A percentile compares a stretch with the other conserved stretches of the same genome.
phyloP scores from a whole-genome alignment of 805 yeast species.

The Candida nonsorbophila region DNA sequence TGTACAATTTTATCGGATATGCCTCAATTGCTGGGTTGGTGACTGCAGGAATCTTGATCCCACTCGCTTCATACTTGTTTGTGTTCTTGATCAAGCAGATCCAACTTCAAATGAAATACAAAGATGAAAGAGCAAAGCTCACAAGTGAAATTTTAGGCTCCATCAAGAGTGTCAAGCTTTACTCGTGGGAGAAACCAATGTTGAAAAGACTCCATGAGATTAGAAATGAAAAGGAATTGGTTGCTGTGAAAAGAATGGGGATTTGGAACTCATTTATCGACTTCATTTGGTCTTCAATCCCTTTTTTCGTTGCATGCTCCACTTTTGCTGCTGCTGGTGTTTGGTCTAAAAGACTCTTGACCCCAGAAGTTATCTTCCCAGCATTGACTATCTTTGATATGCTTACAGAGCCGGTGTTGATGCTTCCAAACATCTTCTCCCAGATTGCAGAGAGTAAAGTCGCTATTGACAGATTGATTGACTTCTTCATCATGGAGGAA shows the following conservation, averaged over 20 bases:
- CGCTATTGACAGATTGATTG: conserved; percentile 26
- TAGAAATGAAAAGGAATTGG: conserved; percentile 31
- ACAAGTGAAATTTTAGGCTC: conserved; percentile 34
- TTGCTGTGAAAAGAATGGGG: conserved; percentile 22
- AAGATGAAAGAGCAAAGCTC: conserved; percentile 31
- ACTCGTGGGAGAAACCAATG: conserved; percentile 40
- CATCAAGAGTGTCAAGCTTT: conserved; percentile 34
- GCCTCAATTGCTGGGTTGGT: conserved; percentile 33
- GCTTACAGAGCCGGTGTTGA: conserved; percentile 28
- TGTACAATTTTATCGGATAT: conserved; percentile 27
- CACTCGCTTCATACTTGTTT: conserved; percentile 20
- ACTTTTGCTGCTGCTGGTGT: conserved; percentile 23
- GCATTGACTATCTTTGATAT: conserved; percentile 32
- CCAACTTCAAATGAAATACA: conserved; percentile 20
- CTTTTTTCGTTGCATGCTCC: conserved; percentile 30
- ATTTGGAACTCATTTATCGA: conserved; percentile 24
- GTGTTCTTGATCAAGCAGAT: conserved; percentile 6
- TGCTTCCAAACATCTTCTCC: conserved; percentile 26
- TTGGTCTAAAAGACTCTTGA: conserved; percentile 18
- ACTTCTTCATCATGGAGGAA: conserved; percentile 29
- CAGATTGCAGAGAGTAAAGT: conserved; percentile 24
- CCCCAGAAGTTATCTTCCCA: conserved; percentile 37
- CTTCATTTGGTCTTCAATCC: conserved; percentile 35
- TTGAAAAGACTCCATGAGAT: conserved; percentile 22
- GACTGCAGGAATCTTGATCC: conserved; percentile 26